phyloP scores from a whole-genome alignment of 805 yeast genomes.

The Hyphopichia homilentoma region DNA sequence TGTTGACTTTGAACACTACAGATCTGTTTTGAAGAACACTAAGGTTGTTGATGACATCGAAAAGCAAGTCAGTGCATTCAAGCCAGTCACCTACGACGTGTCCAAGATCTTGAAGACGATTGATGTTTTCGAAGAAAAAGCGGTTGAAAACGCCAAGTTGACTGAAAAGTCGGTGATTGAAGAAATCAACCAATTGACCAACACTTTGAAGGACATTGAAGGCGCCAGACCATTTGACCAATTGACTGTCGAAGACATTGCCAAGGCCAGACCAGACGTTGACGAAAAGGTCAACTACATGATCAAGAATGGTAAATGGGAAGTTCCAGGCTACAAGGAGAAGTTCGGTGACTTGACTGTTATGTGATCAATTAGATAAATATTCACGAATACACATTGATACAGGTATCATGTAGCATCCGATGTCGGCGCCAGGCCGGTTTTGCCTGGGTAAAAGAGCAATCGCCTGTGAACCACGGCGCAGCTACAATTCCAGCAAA shows the following conservation, averaged over 20 bases:
- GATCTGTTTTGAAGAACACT: slow-evolving; percentile 74
- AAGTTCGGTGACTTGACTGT: slow-evolving; percentile 96
- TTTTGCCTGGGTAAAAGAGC: too few species aligned
- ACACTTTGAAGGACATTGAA: slow-evolving; percentile 90
- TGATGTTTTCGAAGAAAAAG: slow-evolving; percentile 91
- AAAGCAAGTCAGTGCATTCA: slow-evolving; percentile 67
- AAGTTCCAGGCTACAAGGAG: slow-evolving; percentile 97
- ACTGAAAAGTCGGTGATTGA: slow-evolving; percentile 86
- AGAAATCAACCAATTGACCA: slow-evolving; percentile 81
- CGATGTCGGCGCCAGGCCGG: too few species aligned
- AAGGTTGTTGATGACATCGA: slow-evolving; percentile 78
- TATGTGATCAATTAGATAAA: slow-evolving; percentile 71
- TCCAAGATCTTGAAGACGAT: slow-evolving; percentile 88
- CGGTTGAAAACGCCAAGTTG: slow-evolving; percentile 89
- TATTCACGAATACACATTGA: background rate
- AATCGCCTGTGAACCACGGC: too few species aligned
- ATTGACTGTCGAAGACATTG: slow-evolving; percentile 92
- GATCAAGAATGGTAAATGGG: slow-evolving; percentile 97
- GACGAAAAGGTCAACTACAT: slow-evolving; percentile 92
- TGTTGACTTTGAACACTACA: slow-evolving; percentile 82
- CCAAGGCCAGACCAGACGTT: slow-evolving; percentile 94
- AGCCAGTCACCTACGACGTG: slow-evolving; percentile 82
- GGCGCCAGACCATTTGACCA: slow-evolving; percentile 97
- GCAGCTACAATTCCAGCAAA: too few species aligned
- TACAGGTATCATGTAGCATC: background rate